phyloP scores from a whole-genome alignment of 352 stramenopile genomes.

The Plasmopara muralis region DNA sequence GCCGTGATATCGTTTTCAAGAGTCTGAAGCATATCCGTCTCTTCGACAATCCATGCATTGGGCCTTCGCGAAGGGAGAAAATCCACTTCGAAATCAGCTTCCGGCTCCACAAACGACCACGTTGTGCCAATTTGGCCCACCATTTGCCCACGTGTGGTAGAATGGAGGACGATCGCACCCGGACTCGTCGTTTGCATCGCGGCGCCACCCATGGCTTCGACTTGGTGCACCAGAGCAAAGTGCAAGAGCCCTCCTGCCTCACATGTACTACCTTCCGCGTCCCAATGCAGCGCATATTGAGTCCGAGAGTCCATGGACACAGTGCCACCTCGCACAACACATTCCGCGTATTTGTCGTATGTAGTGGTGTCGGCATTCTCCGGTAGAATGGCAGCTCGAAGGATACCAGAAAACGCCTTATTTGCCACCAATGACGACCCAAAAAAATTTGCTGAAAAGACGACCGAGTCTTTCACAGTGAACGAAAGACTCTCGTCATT shows the following conservation, averaged over 20 bases:
- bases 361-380: slow-evolving; percentile 18
- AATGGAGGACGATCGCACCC: slow-evolving; percentile 37
- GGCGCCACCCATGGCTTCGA: slow-evolving; percentile 30
- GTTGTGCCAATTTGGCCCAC: slow-evolving; percentile 30
- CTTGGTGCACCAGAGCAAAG: slow-evolving; percentile 61
- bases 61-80: slow-evolving; percentile 47
- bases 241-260: slow-evolving; percentile 41
- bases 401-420: slow-evolving; percentile 35
- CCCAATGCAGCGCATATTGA: slow-evolving; percentile 55
- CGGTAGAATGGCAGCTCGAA: slow-evolving; percentile 52
- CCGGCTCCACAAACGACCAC: slow-evolving; percentile 50
- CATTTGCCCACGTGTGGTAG: slow-evolving; percentile 50
- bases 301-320: slow-evolving; percentile 54
- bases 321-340: slow-evolving; percentile 44
- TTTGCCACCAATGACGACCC: slow-evolving; percentile 37
- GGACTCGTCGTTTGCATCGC: slow-evolving; percentile 15
- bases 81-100: slow-evolving; percentile 41
- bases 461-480: slow-evolving; percentile 28
- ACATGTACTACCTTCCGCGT: slow-evolving; percentile 41
- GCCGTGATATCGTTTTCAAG: slow-evolving; percentile 49
- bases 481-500: slow-evolving; percentile 35
- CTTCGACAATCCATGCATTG: slow-evolving; percentile 18
- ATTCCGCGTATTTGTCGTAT: slow-evolving; percentile 53
- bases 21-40: slow-evolving; percentile 38
- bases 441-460: slow-evolving; percentile 30